Base-by-base conservation (phyloP, 148 eudicot species). In the Beta vulgaris region DNA sequence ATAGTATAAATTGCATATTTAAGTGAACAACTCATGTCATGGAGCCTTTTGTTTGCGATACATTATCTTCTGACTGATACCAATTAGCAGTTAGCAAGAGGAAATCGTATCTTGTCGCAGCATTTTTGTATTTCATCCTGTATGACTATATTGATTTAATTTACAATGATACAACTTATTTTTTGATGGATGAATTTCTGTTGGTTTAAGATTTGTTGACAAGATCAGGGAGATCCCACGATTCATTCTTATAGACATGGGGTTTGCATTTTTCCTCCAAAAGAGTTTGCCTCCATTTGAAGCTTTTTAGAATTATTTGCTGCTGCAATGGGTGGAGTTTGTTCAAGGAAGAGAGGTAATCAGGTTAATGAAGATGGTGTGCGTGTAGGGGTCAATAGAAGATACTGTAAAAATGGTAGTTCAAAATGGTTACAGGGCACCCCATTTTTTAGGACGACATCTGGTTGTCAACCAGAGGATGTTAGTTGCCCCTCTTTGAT, bases 341-440 rank as follows among this genome's bases (percentile, higher is more conserved):
- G 84, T 77, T 81, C 84, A n/a, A 81, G 84, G 78, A 81, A 81
- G 71, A 77, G 84, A 67, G 81, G 77, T 14, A 73, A 73, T 74
- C 84, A 77, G 53, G 84, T 77, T 58, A 81, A 73, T 40, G 80
- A 81, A 68, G 84, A 81, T 34, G 81, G 80, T 68, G 84, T 81
- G 42, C 80, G 75, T 21, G 42, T 61, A 59, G 80, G 77, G 54
- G 71, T 69, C 23, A 77, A 68, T 34, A 57, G 81, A 73, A 73
- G 81, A 39, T 81, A 81, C 67, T 59, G 57, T 67, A 81, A 81
- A 63, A 81, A 81, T 81, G 84, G 84, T 58, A 81, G 84, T 58
- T 81, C 84, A 5, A 81, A 81, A 73, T 81, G 84, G 84, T 81
- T 81, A 46, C 26, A 77, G 75, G 84, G 84, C 60, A 81, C 84